Evolutionary conservation across 768 basidiomycete genomes (phyloP).

Genomic region (Clathrus columnatus): DNA sequence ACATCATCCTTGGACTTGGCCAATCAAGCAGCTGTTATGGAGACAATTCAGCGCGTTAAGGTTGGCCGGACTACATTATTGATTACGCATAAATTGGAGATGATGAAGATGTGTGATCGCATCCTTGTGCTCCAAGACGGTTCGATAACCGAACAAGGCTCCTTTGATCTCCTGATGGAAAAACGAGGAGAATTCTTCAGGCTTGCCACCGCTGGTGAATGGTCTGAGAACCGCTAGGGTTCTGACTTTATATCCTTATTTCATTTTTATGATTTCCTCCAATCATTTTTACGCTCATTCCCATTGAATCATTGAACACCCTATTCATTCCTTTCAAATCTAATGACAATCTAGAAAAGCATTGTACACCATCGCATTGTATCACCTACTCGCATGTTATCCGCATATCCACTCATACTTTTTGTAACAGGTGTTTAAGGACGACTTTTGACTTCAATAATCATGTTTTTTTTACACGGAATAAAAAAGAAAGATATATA

Average conservation of each 20-base stretch:
- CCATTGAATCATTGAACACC: neutral
- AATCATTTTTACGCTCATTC: neutral
- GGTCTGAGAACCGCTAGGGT: constrained; percentile 26
- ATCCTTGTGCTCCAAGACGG: constrained; percentile 79
- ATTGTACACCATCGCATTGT: constrained; percentile 7
- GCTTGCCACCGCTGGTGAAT: constrained; percentile 73
- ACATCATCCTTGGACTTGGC: constrained; percentile 84
- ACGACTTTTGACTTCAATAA: neutral
- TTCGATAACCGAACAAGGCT: constrained; percentile 66
- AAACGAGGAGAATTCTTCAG: constrained; percentile 64
- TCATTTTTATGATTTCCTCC: neutral
- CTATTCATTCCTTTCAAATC: neutral
- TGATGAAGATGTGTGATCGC: constrained; percentile 90
- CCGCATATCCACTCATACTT: neutral
- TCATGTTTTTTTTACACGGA: neutral
- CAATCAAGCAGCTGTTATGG: constrained; percentile 77
- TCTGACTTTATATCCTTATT: neutral
- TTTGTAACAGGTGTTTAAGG: neutral
- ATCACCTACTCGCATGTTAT: neutral
- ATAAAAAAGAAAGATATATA: neutral
- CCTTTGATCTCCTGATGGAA: constrained; percentile 61
- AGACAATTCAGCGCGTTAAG: constrained; percentile 59
- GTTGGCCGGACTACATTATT: constrained; percentile 77
- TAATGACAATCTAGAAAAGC: neutral
- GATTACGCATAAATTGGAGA: constrained; percentile 85